These are phyloP conservation scores for Russula abietina DNA, from an alignment of 768 basidiomycete species.

Conservation along the genomic window DNA sequence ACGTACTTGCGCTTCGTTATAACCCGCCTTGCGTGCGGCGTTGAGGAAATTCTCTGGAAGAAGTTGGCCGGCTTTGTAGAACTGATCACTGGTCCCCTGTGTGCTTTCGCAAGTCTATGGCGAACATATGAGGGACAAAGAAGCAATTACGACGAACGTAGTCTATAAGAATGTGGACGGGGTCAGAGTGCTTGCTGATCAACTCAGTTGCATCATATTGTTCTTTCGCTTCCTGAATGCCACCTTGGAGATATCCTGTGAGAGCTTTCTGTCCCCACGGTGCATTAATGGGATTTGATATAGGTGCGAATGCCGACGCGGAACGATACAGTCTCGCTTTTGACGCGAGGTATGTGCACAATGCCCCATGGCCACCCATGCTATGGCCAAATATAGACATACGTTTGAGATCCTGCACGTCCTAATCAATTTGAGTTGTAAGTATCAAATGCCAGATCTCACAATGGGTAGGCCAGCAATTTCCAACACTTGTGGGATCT, in stretches of 20 bases:
- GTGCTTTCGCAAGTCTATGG: not conserved
- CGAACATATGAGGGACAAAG: not conserved
- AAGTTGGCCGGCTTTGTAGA: slow-evolving; percentile 80
- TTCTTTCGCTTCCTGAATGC: slow-evolving; percentile 64
- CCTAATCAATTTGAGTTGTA: not conserved
- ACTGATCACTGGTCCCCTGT: slow-evolving; percentile 76
- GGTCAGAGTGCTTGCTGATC: slow-evolving; percentile 53
- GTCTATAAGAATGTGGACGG: slow-evolving; percentile 79
- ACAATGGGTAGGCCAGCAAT: slow-evolving; percentile 74
- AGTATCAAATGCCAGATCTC: slow-evolving; percentile 9
- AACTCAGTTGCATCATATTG: slow-evolving; percentile 84
- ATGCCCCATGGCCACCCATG: slow-evolving; percentile 96
- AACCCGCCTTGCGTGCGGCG: slow-evolving; percentile 67
- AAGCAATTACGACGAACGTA: slow-evolving; percentile 48
- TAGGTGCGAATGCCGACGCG: slow-evolving; percentile 83
- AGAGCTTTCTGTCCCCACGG: slow-evolving; percentile 96
- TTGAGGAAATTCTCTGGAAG: slow-evolving; percentile 84
- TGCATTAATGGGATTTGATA: slow-evolving; percentile 77
- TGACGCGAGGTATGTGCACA: slow-evolving; percentile 82
- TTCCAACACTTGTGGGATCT: slow-evolving; percentile 76
- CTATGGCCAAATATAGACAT: slow-evolving; percentile 94
- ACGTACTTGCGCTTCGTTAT: slow-evolving; percentile 67
- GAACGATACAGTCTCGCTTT: slow-evolving; percentile 69
- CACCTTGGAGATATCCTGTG: slow-evolving; percentile 71
- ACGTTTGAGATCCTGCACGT: slow-evolving; percentile 63